Evolutionary conservation across 1,139 yeast species (phyloP).

Genomic region (Yamadazyma aaseri): DNA sequence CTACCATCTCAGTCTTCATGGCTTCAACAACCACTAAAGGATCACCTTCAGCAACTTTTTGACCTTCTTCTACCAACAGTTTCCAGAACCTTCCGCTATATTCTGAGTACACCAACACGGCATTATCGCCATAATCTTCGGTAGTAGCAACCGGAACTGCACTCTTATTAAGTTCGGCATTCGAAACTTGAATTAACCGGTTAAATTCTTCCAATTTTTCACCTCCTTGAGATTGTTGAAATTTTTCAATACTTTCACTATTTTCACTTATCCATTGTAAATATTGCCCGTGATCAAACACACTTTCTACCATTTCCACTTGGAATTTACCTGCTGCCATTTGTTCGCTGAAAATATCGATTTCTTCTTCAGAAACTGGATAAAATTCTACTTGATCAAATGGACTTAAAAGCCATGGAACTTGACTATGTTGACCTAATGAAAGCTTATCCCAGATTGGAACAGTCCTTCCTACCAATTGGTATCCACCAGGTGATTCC

Average conservation of each 20-base stretch:
- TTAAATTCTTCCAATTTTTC: slow-evolving; percentile 85
- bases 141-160: slow-evolving; percentile 45
- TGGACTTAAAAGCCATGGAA: slow-evolving; percentile 87
- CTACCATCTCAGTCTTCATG: slow-evolving; percentile 97
- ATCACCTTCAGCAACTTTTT: slow-evolving; percentile 68
- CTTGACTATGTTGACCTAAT: slow-evolving; percentile 60
- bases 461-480: slow-evolving; percentile 91
- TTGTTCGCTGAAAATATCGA: slow-evolving; percentile 69
- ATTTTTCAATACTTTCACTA: slow-evolving; percentile 67
- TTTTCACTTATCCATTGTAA: slow-evolving; percentile 75
- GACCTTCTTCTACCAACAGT: slow-evolving; percentile 80
- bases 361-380: slow-evolving; percentile 82
- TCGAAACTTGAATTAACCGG: slow-evolving; percentile 76
- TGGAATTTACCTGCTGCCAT: slow-evolving; percentile 78
- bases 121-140: slow-evolving; percentile 61
- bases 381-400: slow-evolving; percentile 94
- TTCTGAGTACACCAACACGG: slow-evolving; percentile 86
- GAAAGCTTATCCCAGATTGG: slow-evolving; percentile 97
- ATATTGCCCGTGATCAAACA: slow-evolving; percentile 81
- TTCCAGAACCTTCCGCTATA: slow-evolving; percentile 98
- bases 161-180: slow-evolving; percentile 55
- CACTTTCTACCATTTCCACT: slow-evolving; percentile 71
- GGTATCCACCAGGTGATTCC: slow-evolving; percentile 99
- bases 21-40: slow-evolving; percentile 91
- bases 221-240: slow-evolving; percentile 67